phyloP scores from a whole-genome alignment of 345 rosid genomes.

The Sonneratia caseolaris region DNA sequence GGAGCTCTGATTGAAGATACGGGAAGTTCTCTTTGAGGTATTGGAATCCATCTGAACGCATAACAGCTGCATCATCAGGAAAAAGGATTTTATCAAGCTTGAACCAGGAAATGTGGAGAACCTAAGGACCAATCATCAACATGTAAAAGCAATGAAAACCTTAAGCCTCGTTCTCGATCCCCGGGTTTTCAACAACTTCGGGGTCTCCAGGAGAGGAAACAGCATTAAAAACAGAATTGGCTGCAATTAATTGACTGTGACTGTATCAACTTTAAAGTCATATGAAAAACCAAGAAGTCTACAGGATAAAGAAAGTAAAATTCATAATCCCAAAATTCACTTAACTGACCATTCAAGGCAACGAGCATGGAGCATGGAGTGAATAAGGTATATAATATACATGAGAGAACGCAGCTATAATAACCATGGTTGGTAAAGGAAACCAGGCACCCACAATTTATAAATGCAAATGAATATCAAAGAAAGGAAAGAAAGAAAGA shows the following conservation, averaged over 20 bases:
- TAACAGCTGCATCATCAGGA: conserved; percentile 36
- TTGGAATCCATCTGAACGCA: conserved; percentile 50
- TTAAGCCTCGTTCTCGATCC: conserved; percentile 17
- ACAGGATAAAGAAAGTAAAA: not conserved
- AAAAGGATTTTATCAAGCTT: conserved; percentile 14
- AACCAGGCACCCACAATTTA: not conserved
- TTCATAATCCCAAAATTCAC: not conserved
- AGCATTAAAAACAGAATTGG: conserved; percentile 15
- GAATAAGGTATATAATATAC: not conserved
- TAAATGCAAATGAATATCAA: not conserved
- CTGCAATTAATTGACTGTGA: conserved; percentile 15
- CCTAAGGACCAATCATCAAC: not conserved
- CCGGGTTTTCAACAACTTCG: conserved; percentile 18
- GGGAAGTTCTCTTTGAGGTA: conserved; percentile 48
- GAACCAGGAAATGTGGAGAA: not conserved
- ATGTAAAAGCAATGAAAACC: conserved; percentile 14
- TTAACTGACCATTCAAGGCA: not conserved
- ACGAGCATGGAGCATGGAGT: not conserved
- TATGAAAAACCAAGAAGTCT: conserved; percentile 2
- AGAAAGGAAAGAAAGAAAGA: not conserved
- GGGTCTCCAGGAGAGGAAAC: conserved; percentile 22
- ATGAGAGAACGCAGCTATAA: not conserved
- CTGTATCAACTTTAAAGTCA: conserved; percentile 7
- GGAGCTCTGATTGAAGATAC: conserved; percentile 46
- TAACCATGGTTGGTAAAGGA: not conserved